A percentile compares a stretch with the other conserved stretches of the same genome.
Conservation (phyloP, 2,329 filamentous ascomycete genomes). For the Colletotrichum aenigma region DNA sequence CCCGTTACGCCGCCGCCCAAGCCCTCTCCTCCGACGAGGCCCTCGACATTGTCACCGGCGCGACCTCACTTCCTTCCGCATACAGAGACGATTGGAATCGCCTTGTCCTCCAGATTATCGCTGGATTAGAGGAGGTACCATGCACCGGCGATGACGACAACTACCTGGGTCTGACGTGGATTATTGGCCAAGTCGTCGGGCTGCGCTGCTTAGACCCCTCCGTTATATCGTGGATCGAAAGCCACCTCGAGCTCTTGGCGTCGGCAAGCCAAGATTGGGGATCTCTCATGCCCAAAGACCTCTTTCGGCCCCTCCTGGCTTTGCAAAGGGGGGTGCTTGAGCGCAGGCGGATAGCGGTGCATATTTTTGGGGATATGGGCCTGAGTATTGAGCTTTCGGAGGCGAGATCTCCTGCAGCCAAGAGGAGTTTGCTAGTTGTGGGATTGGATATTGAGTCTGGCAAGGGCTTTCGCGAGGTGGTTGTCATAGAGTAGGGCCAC, state of each 20-base stretch:
- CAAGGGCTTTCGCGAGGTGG: not conserved
- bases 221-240: not conserved
- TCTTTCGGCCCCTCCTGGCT: not conserved
- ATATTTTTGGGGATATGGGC: not conserved
- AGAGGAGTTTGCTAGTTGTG: not conserved
- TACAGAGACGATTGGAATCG: not conserved
- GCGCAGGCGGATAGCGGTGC: not conserved
- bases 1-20: not conserved
- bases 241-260: not conserved
- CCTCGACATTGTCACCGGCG: not conserved
- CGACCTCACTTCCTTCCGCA: not conserved
- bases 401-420: not conserved
- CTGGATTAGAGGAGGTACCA: not conserved
- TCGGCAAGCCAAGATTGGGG: not conserved
- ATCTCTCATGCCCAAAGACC: not conserved
- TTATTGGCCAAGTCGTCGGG: not conserved
- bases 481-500: not conserved
- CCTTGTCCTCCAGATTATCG: not conserved
- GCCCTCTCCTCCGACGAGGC: not conserved
- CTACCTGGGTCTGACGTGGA: not conserved
- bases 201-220: not conserved
- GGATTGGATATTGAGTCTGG: not conserved
- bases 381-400: not conserved
- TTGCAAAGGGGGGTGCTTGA: not conserved
- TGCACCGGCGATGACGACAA: not conserved